These are phyloP conservation scores for Quercus robur DNA, from an alignment of 306 rosid genomes.

Conservation along the genomic window DNA sequence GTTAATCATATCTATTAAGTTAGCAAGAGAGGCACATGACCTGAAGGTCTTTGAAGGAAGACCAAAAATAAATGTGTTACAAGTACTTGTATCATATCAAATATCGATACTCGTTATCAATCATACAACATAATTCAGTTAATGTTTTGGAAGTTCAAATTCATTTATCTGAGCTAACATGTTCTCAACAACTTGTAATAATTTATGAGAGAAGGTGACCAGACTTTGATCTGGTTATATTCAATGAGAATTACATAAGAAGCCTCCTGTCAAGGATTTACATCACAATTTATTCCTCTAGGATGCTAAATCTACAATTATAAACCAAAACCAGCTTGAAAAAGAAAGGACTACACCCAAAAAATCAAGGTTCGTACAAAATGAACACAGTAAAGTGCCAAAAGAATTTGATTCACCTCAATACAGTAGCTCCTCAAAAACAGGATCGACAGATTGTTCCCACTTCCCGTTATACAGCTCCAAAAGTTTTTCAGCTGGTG, in stretches of 20 bases:
- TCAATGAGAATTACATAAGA: slow-evolving; percentile 21
- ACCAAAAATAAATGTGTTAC: background rate
- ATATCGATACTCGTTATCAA: background rate
- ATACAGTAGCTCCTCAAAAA: slow-evolving; percentile 85
- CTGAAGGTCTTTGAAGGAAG: background rate
- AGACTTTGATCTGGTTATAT: slow-evolving; percentile 21
- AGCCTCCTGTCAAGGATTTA: slow-evolving; percentile 33
- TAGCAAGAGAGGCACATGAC: background rate
- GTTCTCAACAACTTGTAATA: slow-evolving; percentile 3
- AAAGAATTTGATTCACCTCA: slow-evolving; percentile 40
- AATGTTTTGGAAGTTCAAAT: background rate
- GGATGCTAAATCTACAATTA: slow-evolving; percentile 8
- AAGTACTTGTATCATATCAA: background rate
- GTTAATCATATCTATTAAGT: background rate
- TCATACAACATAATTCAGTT: background rate
- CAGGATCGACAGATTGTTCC: slow-evolving; percentile 81
- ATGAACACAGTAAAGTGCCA: slow-evolving; percentile 8
- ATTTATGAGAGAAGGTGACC: slow-evolving; percentile 7
- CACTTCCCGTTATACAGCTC: slow-evolving; percentile 79
- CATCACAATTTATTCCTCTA: slow-evolving; percentile 32
- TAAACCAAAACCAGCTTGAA: slow-evolving; percentile 23
- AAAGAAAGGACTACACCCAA: slow-evolving; percentile 23
- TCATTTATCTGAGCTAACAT: background rate
- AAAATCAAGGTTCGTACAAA: background rate
- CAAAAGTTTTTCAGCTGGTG: slow-evolving; percentile 92